These are phyloP conservation scores for Thymus mandschuricus DNA, from an alignment of 257 asterid species.

Conservation along the genomic window DNA sequence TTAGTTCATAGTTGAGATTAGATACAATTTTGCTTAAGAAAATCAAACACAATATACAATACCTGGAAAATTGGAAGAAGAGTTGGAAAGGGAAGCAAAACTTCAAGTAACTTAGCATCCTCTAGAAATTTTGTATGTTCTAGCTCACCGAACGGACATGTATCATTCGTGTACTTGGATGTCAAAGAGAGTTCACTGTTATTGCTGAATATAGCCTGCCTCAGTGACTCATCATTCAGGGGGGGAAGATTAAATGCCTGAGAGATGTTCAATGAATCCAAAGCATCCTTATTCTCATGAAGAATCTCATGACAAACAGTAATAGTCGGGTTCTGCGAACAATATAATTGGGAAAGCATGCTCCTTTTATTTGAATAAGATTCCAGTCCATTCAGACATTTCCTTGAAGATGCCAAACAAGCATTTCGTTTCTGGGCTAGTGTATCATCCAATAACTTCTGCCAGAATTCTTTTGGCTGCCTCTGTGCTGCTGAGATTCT, in stretches of 20 bases:
- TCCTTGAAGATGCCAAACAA: slow-evolving; percentile 31
- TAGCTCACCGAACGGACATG: slow-evolving; percentile 66
- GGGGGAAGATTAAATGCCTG: slow-evolving; percentile 78
- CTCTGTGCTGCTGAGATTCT: slow-evolving; percentile 34
- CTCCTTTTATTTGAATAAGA: slow-evolving; percentile 31
- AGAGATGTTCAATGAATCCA: slow-evolving; percentile 78
- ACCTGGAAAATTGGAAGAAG: slow-evolving; percentile 92
- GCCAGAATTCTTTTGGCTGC: slow-evolving; percentile 62
- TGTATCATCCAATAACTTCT: slow-evolving; percentile 64
- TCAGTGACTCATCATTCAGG: slow-evolving; percentile 74
- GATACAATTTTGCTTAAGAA: slow-evolving; percentile 27
- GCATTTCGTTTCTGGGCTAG: slow-evolving; percentile 47
- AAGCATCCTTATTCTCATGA: slow-evolving; percentile 55
- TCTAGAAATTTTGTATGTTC: slow-evolving; percentile 56
- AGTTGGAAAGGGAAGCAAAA: slow-evolving; percentile 85
- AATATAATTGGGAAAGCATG: slow-evolving; percentile 43
- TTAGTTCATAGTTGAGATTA: slow-evolving; percentile 24
- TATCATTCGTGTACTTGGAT: slow-evolving; percentile 57
- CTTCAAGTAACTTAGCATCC: slow-evolving; percentile 71
- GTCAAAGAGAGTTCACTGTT: slow-evolving; percentile 38
- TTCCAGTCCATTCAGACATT: slow-evolving; percentile 34
- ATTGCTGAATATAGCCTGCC: slow-evolving; percentile 68
- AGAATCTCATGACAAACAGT: slow-evolving; percentile 66
- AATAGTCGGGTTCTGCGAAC: slow-evolving; percentile 80
- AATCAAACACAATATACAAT: slow-evolving; percentile 20